A percentile compares a stretch with the other conserved stretches of the same genome.
These are phyloP conservation scores for Ophiostoma montium DNA, from an alignment of 2,329 filamentous ascomycete genomes.

Conservation along the genomic window DNA sequence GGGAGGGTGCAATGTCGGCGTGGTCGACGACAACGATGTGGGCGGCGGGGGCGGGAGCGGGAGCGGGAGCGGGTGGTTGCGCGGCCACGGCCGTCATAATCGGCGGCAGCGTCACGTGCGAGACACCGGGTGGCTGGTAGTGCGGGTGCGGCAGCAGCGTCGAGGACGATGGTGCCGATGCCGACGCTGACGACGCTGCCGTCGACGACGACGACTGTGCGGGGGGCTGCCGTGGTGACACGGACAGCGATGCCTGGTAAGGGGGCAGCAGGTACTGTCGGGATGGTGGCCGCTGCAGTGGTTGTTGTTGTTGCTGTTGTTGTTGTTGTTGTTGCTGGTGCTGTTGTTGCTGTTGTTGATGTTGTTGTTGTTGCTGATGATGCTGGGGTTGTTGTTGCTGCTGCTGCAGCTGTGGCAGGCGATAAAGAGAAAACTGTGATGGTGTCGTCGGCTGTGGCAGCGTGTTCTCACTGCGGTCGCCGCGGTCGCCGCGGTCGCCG, in stretches of 20 bases:
- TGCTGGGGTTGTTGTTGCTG: background rate
- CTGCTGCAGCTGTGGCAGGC: background rate
- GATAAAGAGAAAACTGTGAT: background rate
- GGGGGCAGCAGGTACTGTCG: background rate
- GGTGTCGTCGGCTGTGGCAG: background rate
- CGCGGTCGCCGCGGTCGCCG: background rate
- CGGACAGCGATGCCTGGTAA: background rate
- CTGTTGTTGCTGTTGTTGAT: background rate
- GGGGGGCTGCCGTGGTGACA: background rate
- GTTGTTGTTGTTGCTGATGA: background rate
- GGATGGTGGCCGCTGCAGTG: background rate
- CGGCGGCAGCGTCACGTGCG: background rate
- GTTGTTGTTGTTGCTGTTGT: background rate
- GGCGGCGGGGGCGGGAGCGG: background rate
- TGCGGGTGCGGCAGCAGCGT: background rate
- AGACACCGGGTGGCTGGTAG: background rate
- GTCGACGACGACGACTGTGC: background rate
- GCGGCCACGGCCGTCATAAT: background rate
- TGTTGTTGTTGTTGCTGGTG: background rate
- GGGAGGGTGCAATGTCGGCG: constrained; percentile 23
- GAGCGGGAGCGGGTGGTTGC: no score
- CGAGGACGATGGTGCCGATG: background rate
- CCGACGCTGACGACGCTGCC: background rate
- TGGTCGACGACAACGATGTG: no score
- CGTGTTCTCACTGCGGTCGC: background rate